Evolutionary conservation across 495 filamentous ascomycete genomes (phyloP).

Genomic region (Evernia prunastri): DNA sequence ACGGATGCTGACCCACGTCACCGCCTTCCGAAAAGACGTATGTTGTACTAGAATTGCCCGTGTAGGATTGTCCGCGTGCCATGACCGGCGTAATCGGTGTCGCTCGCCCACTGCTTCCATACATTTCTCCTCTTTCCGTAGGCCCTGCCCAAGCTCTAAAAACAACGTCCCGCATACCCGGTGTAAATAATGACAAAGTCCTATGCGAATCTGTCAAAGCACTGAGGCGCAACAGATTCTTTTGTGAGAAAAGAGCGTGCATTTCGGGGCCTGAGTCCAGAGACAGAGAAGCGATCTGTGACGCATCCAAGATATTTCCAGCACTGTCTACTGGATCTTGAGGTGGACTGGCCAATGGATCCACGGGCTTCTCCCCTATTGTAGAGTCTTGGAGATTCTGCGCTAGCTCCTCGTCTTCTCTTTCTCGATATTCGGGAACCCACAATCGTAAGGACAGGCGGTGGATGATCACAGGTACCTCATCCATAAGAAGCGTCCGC

Average conservation of each 20-base stretch:
- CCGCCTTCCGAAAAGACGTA: conserved; percentile 55
- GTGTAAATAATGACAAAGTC: conserved; percentile 82
- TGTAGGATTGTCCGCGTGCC: conserved; percentile 54
- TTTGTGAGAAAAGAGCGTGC: conserved; percentile 82
- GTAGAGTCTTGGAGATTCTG: conserved; percentile 25
- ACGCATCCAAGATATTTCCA: conserved; percentile 67
- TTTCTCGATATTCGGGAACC: conserved; percentile 75
- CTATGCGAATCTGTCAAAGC: conserved; percentile 74
- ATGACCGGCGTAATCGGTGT: conserved; percentile 36
- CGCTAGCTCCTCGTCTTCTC: conserved; percentile 47
- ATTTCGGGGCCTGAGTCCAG: conserved; percentile 68
- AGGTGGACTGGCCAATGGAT: conserved; percentile 74
- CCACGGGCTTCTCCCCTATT: conserved; percentile 47
- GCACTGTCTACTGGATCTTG: conserved; percentile 68
- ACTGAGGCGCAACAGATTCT: conserved; percentile 72
- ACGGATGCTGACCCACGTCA: conserved; percentile 41
- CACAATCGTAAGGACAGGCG: conserved; percentile 82
- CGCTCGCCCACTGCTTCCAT: conserved; percentile 37
- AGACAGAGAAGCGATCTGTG: conserved; percentile 65
- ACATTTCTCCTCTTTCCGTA: conserved; percentile 60
- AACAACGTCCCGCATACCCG: conserved; percentile 72
- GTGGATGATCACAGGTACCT: conserved; percentile 92
- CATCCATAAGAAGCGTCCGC: conserved; percentile 90
- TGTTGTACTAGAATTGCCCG: conserved; percentile 52
- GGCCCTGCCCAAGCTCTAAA: conserved; percentile 87